These are phyloP conservation scores for Stachybotrys chlorohalonatus DNA, from an alignment of 2,329 filamentous ascomycete genomes.

Conservation along the genomic window DNA sequence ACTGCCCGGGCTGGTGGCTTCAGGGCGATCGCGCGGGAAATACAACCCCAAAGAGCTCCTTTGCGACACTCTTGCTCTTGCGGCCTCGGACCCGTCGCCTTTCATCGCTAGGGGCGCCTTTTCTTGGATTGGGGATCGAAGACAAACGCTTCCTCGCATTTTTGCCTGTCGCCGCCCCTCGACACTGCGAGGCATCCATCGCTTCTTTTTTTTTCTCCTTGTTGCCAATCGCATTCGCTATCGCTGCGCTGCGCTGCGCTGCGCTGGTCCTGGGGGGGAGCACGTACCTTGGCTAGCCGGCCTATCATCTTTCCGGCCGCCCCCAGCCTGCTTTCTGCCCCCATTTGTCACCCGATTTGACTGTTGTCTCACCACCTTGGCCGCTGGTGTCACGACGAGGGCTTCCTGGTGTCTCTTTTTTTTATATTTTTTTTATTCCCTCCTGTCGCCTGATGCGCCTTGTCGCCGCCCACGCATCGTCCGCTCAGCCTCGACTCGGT, in stretches of 20 bases:
- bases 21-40: neutral
- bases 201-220: neutral
- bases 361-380: constrained; percentile 1
- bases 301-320: neutral
- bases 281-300: neutral
- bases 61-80: neutral
- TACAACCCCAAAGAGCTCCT: neutral
- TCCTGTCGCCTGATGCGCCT: neutral
- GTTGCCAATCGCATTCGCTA: neutral
- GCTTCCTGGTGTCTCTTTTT: neutral
- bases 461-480: neutral
- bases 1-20: neutral
- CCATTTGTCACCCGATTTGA: constrained; percentile 1
- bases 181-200: neutral
- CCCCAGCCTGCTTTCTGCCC: neutral
- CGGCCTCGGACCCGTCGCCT: neutral
- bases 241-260: neutral
- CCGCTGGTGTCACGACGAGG: neutral
- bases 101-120: neutral
- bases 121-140: neutral
- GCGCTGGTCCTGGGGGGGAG: neutral
- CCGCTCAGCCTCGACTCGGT: neutral
- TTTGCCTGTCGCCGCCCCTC: neutral
- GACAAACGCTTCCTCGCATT: neutral
- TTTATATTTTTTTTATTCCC: neutral